phyloP scores from a whole-genome alignment of 2,329 filamentous ascomycete genomes.

The Diaporthe vexans region DNA sequence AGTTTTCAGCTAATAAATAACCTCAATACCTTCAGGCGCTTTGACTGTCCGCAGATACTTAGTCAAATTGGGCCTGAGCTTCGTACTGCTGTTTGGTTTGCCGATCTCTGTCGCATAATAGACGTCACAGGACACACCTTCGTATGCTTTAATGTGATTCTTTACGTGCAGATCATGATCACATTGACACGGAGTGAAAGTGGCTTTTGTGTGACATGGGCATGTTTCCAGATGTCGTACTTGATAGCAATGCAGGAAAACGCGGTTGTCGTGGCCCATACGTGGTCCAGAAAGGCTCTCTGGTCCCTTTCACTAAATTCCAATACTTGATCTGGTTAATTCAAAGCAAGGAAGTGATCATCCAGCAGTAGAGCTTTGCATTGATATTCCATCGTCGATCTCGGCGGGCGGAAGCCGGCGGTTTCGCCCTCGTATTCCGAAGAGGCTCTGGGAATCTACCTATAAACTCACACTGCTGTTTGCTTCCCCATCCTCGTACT shows the following conservation, averaged over 20 bases:
- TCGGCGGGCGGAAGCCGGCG: too few relatives aligned
- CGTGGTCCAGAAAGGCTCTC: too few relatives aligned
- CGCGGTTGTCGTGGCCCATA: too few relatives aligned
- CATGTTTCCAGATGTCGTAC: not conserved
- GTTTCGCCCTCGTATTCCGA: not conserved
- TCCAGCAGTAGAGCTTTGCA: not conserved
- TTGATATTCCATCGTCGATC: not conserved
- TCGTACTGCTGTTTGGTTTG: not conserved
- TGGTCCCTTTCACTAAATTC: not conserved
- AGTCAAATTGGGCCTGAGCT: not conserved
- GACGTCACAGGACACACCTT: not conserved
- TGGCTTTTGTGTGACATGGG: not conserved
- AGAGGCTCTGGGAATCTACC: not conserved
- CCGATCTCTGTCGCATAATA: not conserved
- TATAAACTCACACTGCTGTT: not conserved
- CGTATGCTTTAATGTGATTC: too few relatives aligned
- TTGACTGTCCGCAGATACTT: not conserved
- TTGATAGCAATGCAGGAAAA: not conserved
- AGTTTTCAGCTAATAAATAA: slow-evolving; percentile 18
- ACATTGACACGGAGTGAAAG: not conserved
- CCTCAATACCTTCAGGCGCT: not conserved
- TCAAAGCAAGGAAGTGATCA: not conserved
- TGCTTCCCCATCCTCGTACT: slow-evolving; percentile 7
- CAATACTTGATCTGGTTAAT: not conserved
- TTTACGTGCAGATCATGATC: not conserved